phyloP scores from a whole-genome alignment of 805 yeast species.

The Hanseniaspora valbyensis region DNA sequence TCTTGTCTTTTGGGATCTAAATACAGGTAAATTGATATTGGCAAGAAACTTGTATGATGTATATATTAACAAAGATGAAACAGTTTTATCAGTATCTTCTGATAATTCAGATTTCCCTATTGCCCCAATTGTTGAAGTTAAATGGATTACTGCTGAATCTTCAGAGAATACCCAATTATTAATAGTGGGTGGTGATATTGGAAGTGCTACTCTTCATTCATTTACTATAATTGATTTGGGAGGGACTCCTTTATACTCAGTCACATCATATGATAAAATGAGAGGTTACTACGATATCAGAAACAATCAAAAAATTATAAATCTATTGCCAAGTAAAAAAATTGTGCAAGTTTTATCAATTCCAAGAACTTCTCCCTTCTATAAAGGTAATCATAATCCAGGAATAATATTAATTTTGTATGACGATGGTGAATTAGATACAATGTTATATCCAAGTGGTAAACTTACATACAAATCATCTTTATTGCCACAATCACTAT shows the following conservation, averaged over 20 bases:
- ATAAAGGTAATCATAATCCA: slow-evolving; percentile 73
- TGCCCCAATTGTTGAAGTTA: slow-evolving; percentile 40
- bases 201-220: slow-evolving; percentile 35
- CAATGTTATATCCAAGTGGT: slow-evolving; percentile 50
- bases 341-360: slow-evolving; percentile 43
- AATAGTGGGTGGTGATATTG: slow-evolving; percentile 52
- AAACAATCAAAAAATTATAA: slow-evolving; percentile 43
- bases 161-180: slow-evolving; percentile 71
- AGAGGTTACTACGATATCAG: slow-evolving; percentile 60
- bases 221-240: slow-evolving; percentile 64
- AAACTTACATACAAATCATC: slow-evolving; percentile 40
- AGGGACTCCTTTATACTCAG: slow-evolving; percentile 59
- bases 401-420: slow-evolving; percentile 46
- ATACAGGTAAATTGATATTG: slow-evolving; percentile 58
- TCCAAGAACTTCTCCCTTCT: slow-evolving; percentile 59
- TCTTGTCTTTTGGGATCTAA: slow-evolving; percentile 85
- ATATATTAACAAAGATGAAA: slow-evolving; percentile 39
- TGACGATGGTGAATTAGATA: slow-evolving; percentile 54
- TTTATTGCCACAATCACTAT: slow-evolving; percentile 67
- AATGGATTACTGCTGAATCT: slow-evolving; percentile 71
- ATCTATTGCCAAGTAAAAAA: slow-evolving; percentile 39
- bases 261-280: slow-evolving; percentile 78
- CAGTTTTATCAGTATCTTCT: slow-evolving; percentile 20
- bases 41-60: slow-evolving; percentile 64
- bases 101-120: background rate